A percentile compares a stretch with the other conserved stretches of the same genome.
These are phyloP conservation scores for Dactylellina leptospora DNA, from an alignment of 2,329 filamentous ascomycete species.

Conservation along the genomic window DNA sequence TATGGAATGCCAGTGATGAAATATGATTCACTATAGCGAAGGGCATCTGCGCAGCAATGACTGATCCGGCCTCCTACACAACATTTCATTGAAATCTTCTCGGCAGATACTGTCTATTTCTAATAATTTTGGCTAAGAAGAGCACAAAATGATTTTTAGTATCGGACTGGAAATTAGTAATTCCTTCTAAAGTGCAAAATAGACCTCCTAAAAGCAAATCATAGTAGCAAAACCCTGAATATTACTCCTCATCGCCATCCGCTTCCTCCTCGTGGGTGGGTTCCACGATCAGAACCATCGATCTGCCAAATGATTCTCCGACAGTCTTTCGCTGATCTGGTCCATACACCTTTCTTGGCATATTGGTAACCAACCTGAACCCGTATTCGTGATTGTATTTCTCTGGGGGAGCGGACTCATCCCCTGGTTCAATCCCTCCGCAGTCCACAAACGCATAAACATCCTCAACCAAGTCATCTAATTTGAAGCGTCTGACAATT, in stretches of 20 bases:
- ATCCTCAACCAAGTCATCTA: constrained; percentile 79
- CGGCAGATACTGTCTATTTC: too few relatives aligned
- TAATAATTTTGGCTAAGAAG: too few relatives aligned
- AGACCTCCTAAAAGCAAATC: too few relatives aligned
- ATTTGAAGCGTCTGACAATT: constrained; percentile 77
- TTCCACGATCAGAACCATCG: constrained; percentile 90
- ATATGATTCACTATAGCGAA: too few relatives aligned
- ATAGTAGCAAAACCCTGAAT: constrained; percentile 6
- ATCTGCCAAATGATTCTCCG: constrained; percentile 77
- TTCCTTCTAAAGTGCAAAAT: too few relatives aligned
- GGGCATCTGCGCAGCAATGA: too few relatives aligned
- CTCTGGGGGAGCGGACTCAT: constrained; percentile 63
- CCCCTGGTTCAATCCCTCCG: constrained; percentile 70
- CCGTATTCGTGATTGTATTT: constrained; percentile 81
- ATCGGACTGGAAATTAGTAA: too few relatives aligned
- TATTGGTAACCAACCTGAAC: constrained; percentile 84
- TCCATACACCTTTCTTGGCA: constrained; percentile 84
- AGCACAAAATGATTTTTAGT: too few relatives aligned
- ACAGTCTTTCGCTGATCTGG: constrained; percentile 73
- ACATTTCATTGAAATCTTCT: too few relatives aligned
- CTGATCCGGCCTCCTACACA: too few relatives aligned
- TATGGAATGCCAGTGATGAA: too few relatives aligned
- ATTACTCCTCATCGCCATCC: constrained; percentile 64
- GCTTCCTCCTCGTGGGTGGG: constrained; percentile 67
- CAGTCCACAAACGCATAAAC: constrained; percentile 97